Evolutionary conservation across 2,329 filamentous ascomycete species (phyloP).

Genomic region (Neonectria magnoliae): DNA sequence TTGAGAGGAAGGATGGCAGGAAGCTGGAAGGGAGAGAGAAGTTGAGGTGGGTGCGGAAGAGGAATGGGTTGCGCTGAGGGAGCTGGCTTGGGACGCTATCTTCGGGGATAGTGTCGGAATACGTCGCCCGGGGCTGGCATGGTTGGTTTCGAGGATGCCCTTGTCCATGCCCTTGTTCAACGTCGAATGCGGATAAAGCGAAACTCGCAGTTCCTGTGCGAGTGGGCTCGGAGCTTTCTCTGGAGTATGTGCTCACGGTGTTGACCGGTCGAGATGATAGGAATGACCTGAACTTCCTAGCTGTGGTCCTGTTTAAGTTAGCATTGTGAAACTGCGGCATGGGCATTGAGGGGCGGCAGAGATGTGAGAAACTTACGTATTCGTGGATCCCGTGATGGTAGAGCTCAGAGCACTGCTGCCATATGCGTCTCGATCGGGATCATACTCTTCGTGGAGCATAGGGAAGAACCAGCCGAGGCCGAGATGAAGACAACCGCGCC

Average conservation of each 20-base stretch:
- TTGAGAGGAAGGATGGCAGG: constrained; percentile 31
- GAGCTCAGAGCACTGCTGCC: constrained; percentile 38
- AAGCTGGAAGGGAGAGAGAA: constrained; percentile 37
- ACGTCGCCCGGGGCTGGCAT: constrained; percentile 5
- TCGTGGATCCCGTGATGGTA: constrained; percentile 30
- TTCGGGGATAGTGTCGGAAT: constrained; percentile 1
- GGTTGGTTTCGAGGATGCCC: neutral
- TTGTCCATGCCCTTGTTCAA: constrained; percentile 28
- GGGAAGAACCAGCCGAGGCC: constrained; percentile 59
- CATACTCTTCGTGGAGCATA: constrained; percentile 51
- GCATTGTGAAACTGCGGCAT: neutral
- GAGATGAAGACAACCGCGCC: constrained; percentile 49
- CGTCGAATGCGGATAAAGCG: constrained; percentile 11
- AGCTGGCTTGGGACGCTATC: constrained; percentile 20
- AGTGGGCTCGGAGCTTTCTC: constrained; percentile 12
- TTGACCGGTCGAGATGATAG: constrained; percentile 32
- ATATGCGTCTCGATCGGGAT: constrained; percentile 45
- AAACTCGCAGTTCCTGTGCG: constrained; percentile 10
- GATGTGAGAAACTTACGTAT: constrained; percentile 32
- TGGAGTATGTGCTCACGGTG: constrained; percentile 31
- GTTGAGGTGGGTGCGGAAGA: constrained; percentile 47
- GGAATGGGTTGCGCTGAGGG: constrained; percentile 45
- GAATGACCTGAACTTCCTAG: constrained; percentile 35
- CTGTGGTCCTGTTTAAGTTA: constrained; percentile 28
- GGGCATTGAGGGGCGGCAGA: too few species aligned